Conservation (phyloP, 352 stramenopile species). For the Phytophthora fragariaefolia region DNA sequence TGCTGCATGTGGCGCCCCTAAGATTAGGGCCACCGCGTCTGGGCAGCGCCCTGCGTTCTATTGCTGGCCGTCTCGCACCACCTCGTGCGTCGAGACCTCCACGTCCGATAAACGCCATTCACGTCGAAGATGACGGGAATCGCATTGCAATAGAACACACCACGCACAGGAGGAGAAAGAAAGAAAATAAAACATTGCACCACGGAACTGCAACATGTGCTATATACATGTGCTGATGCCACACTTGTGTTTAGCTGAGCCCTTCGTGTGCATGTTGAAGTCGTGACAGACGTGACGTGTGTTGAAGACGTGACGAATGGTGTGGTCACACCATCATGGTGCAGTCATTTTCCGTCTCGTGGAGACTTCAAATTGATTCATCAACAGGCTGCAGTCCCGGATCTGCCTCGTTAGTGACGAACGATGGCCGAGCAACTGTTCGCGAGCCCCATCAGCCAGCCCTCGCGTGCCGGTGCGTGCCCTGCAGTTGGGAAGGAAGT, state of each 20-base stretch:
- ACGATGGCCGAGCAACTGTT: constrained; percentile 62
- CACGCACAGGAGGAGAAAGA: neutral
- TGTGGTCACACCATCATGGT: neutral
- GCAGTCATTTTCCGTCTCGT: constrained; percentile 3
- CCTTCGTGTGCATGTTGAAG: constrained; percentile 21
- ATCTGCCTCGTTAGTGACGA: constrained; percentile 1
- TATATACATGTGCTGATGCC: too few relatives aligned
- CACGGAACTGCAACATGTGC: neutral
- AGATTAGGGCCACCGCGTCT: constrained; percentile 13
- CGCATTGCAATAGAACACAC: neutral
- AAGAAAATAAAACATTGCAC: neutral
- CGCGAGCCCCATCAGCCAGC: constrained; percentile 68
- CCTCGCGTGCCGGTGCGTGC: constrained; percentile 54
- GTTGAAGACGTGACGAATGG: neutral
- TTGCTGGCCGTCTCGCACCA: neutral
- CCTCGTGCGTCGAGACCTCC: too few relatives aligned
- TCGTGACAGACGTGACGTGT: constrained; percentile 1
- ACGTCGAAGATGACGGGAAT: too few relatives aligned
- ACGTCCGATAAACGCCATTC: too few relatives aligned
- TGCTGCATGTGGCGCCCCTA: constrained; percentile 8
- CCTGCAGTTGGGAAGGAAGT: too few relatives aligned
- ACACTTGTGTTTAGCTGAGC: too few relatives aligned
- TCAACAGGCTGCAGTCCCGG: constrained; percentile 29
- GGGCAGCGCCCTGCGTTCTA: constrained; percentile 7
- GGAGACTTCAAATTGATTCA: constrained; percentile 36